phyloP scores from a whole-genome alignment of 2,329 filamentous ascomycete species.

The Tothia fuscella region DNA sequence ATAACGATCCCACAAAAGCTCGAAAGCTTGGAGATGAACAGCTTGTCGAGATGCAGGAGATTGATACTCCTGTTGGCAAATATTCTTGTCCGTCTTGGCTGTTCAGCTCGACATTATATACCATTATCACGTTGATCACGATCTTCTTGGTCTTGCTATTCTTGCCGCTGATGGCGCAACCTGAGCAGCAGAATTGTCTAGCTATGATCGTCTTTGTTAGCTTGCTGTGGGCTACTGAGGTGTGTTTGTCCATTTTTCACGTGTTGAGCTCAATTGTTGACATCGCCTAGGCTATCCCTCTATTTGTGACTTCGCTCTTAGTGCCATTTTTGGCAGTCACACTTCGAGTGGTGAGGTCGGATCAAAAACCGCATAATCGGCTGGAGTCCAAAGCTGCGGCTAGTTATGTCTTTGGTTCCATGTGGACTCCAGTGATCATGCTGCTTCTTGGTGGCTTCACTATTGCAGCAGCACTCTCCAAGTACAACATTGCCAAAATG shows the following conservation, averaged over 20 bases:
- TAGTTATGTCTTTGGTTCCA: constrained; percentile 75
- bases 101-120: constrained; percentile 68
- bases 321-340: constrained; percentile 90
- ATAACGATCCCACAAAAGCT: constrained; percentile 53
- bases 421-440: constrained; percentile 99
- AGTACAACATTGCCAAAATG: constrained; percentile 95
- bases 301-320: constrained; percentile 89
- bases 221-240: constrained; percentile 91
- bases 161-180: constrained; percentile 69
- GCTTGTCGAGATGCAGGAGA: constrained; percentile 51
- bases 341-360: constrained; percentile 69
- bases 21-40: constrained; percentile 77
- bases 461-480: constrained; percentile 85
- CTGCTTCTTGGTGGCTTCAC: constrained; percentile 91
- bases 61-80: constrained; percentile 68
- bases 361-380: constrained; percentile 56
- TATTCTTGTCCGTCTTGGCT: constrained; percentile 72
- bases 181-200: constrained; percentile 91
- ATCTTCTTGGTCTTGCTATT: constrained; percentile 65
- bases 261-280: constrained; percentile 14
- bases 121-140: constrained; percentile 55
- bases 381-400: constrained; percentile 73
- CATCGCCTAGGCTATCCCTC: constrained; percentile 63
- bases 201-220: constrained; percentile 90
- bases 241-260: constrained; percentile 24